phyloP scores from a whole-genome alignment of 2,329 filamentous ascomycete genomes.

The Zasmidium cellare region DNA sequence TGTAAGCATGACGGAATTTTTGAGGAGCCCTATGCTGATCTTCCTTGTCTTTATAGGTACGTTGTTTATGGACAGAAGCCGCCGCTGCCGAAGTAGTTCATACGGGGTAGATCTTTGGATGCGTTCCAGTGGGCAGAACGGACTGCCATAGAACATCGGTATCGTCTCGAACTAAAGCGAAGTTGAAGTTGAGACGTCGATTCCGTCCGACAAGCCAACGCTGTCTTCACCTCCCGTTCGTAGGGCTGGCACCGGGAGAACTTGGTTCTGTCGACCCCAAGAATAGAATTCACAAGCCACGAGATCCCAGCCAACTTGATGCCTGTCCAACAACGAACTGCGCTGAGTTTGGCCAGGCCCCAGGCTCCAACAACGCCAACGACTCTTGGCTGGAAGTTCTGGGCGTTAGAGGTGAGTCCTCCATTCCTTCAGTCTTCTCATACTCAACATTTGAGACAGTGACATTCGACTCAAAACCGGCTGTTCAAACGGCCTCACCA shows the following conservation, averaged over 20 bases:
- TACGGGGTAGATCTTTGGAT: neutral
- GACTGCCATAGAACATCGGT: neutral
- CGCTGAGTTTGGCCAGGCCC: neutral
- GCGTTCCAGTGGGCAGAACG: neutral
- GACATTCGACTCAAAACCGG: no score
- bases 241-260: neutral
- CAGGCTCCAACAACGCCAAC: no score
- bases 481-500: no score
- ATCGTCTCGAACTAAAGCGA: neutral
- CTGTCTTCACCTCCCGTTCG: no score
- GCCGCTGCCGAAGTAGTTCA: neutral
- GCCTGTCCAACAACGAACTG: neutral
- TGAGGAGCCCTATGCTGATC: neutral
- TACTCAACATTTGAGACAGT: no score
- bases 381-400: no score
- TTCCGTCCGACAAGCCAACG: no score
- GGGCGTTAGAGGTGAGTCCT: no score
- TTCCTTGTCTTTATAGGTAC: slow-evolving; percentile 18
- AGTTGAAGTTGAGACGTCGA: no score
- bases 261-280: neutral
- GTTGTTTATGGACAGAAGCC: slow-evolving; percentile 31
- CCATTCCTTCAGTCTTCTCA: no score
- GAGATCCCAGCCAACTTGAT: neutral
- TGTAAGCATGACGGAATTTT: slow-evolving; percentile 17
- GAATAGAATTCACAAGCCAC: neutral